These are phyloP conservation scores for Penicillium dipodomyicola DNA, from an alignment of 495 filamentous ascomycete genomes.

Conservation along the genomic window DNA sequence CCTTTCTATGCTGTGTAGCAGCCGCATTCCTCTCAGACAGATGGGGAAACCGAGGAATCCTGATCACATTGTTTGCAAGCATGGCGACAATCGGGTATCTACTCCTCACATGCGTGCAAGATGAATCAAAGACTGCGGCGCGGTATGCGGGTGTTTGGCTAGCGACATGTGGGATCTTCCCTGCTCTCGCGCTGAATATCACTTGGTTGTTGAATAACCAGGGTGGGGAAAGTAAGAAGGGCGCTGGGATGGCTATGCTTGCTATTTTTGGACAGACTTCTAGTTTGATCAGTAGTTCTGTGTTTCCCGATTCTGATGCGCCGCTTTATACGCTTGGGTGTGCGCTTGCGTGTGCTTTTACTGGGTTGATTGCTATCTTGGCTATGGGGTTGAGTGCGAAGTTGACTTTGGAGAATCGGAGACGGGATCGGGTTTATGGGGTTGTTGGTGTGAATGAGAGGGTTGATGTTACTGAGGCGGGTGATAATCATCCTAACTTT, in stretches of 20 bases:
- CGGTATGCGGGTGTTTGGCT: conserved; percentile 62
- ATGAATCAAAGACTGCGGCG: conserved; percentile 41
- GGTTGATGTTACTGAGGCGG: conserved; percentile 31
- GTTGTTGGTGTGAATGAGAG: conserved; percentile 21
- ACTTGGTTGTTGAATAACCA: conserved; percentile 63
- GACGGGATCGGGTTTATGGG: conserved; percentile 29
- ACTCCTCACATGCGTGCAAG: conserved; percentile 50
- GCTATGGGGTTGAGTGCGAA: conserved; percentile 27
- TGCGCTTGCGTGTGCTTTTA: conserved; percentile 31
- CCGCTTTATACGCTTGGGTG: conserved; percentile 30
- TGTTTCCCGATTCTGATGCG: conserved; percentile 26
- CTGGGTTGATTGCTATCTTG: conserved; percentile 29
- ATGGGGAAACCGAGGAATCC: conserved; percentile 57
- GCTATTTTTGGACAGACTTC: conserved; percentile 35
- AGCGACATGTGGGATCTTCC: conserved; percentile 62
- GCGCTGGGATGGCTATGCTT: conserved; percentile 32
- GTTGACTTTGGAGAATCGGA: conserved; percentile 29
- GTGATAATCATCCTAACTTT: conserved; percentile 26
- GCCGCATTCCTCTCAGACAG: conserved; percentile 64
- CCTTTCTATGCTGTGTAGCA: conserved; percentile 59
- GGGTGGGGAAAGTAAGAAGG: conserved; percentile 52
- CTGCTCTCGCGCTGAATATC: conserved; percentile 58
- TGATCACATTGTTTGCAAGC: conserved; percentile 56
- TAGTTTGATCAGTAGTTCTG: conserved; percentile 29
- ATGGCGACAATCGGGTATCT: conserved; percentile 67